phyloP scores from a whole-genome alignment of 129 eudicot species.

The Saussurea involucrata region DNA sequence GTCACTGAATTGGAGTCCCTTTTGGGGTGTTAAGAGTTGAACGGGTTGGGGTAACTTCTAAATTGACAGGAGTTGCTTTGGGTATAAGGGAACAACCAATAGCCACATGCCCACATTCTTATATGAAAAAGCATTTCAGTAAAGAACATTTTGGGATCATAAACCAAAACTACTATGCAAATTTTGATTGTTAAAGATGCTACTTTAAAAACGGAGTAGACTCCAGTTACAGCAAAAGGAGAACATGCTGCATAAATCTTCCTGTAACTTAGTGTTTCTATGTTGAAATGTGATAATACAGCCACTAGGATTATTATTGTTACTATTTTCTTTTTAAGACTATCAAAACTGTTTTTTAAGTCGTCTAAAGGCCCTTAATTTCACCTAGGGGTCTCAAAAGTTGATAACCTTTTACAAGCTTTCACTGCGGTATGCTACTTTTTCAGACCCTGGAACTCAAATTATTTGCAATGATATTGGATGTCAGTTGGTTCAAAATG shows the following conservation, averaged over 20 bases:
- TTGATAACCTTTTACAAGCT: background rate
- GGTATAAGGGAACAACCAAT: background rate
- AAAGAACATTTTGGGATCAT: background rate
- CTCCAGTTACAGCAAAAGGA: background rate
- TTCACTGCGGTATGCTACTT: background rate
- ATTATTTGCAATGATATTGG: background rate
- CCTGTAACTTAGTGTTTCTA: background rate
- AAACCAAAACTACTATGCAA: background rate
- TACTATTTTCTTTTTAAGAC: background rate
- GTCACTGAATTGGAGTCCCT: background rate
- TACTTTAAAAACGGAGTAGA: background rate
- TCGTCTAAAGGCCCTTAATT: background rate
- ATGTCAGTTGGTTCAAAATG: background rate
- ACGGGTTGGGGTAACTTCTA: constrained; percentile 1
- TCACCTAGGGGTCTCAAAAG: background rate
- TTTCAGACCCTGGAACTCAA: background rate
- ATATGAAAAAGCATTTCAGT: background rate
- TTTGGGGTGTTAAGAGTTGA: background rate
- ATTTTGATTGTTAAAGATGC: background rate
- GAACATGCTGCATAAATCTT: background rate
- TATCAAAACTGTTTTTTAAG: background rate
- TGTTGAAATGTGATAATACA: background rate
- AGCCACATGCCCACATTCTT: background rate
- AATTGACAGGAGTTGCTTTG: background rate
- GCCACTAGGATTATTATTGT: background rate